Base-by-base conservation (phyloP, 768 basidiomycete genomes). In the Leccinellum luteum region DNA sequence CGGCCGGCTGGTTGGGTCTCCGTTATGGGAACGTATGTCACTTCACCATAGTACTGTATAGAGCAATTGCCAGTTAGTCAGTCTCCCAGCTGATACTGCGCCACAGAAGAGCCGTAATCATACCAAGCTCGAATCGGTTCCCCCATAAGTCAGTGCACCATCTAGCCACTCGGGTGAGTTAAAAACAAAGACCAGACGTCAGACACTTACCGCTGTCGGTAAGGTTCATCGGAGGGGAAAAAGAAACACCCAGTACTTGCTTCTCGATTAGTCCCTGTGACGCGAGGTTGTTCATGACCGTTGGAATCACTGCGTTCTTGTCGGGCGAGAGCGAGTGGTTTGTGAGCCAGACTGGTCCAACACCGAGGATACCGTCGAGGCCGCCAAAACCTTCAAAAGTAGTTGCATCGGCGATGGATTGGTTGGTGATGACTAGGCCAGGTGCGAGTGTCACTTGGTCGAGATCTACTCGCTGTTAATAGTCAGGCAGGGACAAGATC, bases 381-480 rank as follows among this genome's bases (percentile, higher is more conserved):
- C 58, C 65, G 23, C 52, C 52, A 28, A 68, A 68, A 15, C 23
- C 43, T 43, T 43, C 41, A 6, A 43, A 51, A 12, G 17, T 66
- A 7, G 44, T 35, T 38, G 66, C 68, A 21, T 56, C 59, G 59
- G 67, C 68, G n/a, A 74, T 74, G 5, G 67, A 66, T 48, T 73
- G 73, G 21, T 63, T 64, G 9, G 34, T 27, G 54, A 74, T 63
- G 50, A 66, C 59, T 34, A 75, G 59, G 41, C 49, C 54, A 17
- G 62, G 31, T 13, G 66, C 60, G 23, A 74, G 51, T 8, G 67
- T 60, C 25, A 70, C 67, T 45, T 62, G 60, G 43, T 74, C 73
- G 23, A 58, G 48, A 48, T 69, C 62, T 73, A 45, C 30, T 2
- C 13, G 3, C 1, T n/a, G 8, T 53, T 25, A 45, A 30, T 10